phyloP scores from a whole-genome alignment of 148 eudicot genomes.

The Persicaria maculosa region DNA sequence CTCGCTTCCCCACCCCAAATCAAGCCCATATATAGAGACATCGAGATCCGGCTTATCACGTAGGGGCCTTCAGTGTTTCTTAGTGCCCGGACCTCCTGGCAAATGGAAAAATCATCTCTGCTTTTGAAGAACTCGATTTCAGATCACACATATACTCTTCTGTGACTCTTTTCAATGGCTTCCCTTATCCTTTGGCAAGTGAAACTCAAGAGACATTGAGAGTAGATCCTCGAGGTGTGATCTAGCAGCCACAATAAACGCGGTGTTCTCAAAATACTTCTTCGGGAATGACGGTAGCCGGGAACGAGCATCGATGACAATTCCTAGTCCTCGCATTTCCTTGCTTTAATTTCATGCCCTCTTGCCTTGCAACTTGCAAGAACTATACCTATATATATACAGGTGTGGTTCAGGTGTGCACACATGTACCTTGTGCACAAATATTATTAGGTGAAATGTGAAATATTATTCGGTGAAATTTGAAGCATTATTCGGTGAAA shows the following conservation, averaged over 20 bases:
- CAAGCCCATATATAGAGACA: background rate
- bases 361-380: conserved; percentile 25
- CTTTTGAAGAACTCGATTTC: conserved; percentile 16
- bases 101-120: conserved; percentile 18
- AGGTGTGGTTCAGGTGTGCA: too few species aligned
- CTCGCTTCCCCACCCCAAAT: background rate
- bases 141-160: conserved; percentile 21
- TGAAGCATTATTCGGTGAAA: too few species aligned
- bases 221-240: conserved; percentile 21
- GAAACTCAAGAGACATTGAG: conserved; percentile 22
- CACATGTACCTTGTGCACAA: too few species aligned
- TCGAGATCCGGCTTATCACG: background rate
- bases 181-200: conserved; percentile 27
- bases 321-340: conserved; percentile 17
- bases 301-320: conserved; percentile 23
- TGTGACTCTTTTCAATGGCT: conserved; percentile 18
- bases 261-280: conserved; percentile 38
- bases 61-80: conserved; percentile 12
- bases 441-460: too few species aligned
- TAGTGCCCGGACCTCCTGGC: conserved; percentile 17
- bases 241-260: conserved; percentile 14
- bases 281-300: conserved; percentile 38
- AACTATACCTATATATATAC: background rate
- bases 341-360: conserved; percentile 3
- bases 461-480: too few species aligned